These are phyloP conservation scores for Whalleya microplaca DNA, from an alignment of 2,329 filamentous ascomycete species.

Conservation along the genomic window DNA sequence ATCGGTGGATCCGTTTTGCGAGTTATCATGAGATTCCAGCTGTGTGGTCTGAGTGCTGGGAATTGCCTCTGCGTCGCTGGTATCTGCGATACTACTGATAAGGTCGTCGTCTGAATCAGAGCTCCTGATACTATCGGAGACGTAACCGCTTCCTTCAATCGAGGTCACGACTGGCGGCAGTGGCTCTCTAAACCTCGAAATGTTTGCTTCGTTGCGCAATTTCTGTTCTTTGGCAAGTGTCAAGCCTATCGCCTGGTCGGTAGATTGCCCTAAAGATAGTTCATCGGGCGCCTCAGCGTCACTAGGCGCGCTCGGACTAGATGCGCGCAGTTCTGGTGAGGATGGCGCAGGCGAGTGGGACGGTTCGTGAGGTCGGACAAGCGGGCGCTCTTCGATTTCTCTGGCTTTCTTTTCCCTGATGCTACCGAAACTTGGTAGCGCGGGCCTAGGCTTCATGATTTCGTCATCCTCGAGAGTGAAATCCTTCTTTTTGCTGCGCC, in stretches of 20 bases:
- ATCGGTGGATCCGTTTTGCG: slow-evolving; percentile 10
- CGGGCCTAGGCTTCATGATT: slow-evolving; percentile 74
- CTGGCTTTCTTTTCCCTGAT: slow-evolving; percentile 65
- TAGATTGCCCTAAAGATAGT: slow-evolving; percentile 54
- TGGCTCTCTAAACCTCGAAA: slow-evolving; percentile 63
- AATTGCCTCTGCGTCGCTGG: slow-evolving; percentile 21
- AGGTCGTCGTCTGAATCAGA: slow-evolving; percentile 45
- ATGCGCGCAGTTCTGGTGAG: slow-evolving; percentile 33
- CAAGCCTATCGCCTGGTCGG: slow-evolving; percentile 61
- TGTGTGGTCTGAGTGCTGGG: slow-evolving; percentile 27
- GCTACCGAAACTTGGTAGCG: slow-evolving; percentile 75
- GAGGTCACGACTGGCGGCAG: slow-evolving; percentile 72
- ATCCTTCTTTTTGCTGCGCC: slow-evolving; percentile 56
- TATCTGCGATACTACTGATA: slow-evolving; percentile 15
- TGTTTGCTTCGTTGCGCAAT: slow-evolving; percentile 58
- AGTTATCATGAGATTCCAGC: slow-evolving; percentile 23
- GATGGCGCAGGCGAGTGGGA: slow-evolving; percentile 34
- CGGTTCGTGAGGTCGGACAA: slow-evolving; percentile 57
- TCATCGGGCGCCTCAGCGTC: slow-evolving; percentile 38
- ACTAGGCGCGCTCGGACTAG: slow-evolving; percentile 27
- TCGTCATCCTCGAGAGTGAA: slow-evolving; percentile 62
- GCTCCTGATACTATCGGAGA: slow-evolving; percentile 58
- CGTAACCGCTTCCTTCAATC: slow-evolving; percentile 67
- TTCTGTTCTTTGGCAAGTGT: slow-evolving; percentile 59
- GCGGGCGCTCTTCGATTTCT: slow-evolving; percentile 57